phyloP scores from a whole-genome alignment of 2,329 filamentous ascomycete genomes.

The Raffaelea arxii region DNA sequence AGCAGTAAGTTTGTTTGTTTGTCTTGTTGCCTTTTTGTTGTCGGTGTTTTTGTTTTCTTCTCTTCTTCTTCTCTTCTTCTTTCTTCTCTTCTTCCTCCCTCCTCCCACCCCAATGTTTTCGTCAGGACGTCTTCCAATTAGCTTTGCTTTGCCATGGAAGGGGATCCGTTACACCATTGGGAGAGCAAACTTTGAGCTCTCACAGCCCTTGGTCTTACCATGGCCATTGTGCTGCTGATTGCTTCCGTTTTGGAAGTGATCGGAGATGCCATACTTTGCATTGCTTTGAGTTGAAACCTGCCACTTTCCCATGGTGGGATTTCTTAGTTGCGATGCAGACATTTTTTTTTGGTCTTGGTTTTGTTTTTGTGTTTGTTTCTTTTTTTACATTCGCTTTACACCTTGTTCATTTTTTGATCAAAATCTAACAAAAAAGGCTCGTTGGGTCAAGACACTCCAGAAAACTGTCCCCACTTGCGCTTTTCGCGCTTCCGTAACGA shows the following conservation, averaged over 20 bases:
- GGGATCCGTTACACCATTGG: slow-evolving; percentile 98
- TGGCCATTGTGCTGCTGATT: slow-evolving; percentile 59
- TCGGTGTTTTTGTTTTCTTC: slow-evolving; percentile 4
- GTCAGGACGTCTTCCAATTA: slow-evolving; percentile 78
- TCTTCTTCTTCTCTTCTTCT: slow-evolving; percentile 4
- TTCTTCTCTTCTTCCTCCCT: slow-evolving; percentile 17
- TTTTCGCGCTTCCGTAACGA: slow-evolving; percentile 90
- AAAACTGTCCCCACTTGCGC: slow-evolving; percentile 90
- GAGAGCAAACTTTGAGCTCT: slow-evolving; percentile 68
- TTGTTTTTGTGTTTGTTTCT: slow-evolving; percentile 16
- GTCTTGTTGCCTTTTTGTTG: not conserved
- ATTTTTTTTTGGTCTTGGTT: slow-evolving; percentile 19
- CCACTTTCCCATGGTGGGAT: slow-evolving; percentile 64
- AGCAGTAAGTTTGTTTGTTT: slow-evolving; percentile 63
- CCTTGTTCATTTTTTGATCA: slow-evolving; percentile 8
- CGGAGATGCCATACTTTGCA: slow-evolving; percentile 65
- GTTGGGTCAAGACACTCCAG: slow-evolving; percentile 82
- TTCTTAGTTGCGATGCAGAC: slow-evolving; percentile 99
- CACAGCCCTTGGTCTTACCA: slow-evolving; percentile 54
- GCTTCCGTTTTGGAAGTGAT: slow-evolving; percentile 83
- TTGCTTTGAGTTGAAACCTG: slow-evolving; percentile 96
- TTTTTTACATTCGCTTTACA: slow-evolving; percentile 18
- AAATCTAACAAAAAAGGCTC: slow-evolving; percentile 51
- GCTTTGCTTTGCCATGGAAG: slow-evolving; percentile 53
- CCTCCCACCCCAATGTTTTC: slow-evolving; percentile 49